phyloP scores from a whole-genome alignment of 2,329 filamentous ascomycete genomes.

The Zasmidium cellare region DNA sequence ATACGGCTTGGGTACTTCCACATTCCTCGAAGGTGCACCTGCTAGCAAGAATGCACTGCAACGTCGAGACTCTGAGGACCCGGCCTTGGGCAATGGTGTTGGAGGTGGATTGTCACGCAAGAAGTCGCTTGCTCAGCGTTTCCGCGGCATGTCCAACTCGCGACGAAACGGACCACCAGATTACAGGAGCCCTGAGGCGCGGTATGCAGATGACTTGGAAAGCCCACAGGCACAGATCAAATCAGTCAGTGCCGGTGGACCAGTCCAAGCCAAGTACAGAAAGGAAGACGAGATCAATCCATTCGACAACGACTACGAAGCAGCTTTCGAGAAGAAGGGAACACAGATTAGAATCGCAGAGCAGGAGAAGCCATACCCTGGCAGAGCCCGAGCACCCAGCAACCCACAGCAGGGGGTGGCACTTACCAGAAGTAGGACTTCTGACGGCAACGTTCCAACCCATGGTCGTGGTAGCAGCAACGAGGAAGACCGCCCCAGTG shows the following conservation, averaged over 20 bases:
- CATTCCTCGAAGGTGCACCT: constrained; percentile 91
- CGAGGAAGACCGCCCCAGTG: constrained; percentile 41
- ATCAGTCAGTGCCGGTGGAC: constrained; percentile 43
- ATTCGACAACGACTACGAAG: constrained; percentile 72
- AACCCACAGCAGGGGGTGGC: constrained; percentile 52
- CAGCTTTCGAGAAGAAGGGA: constrained; percentile 65
- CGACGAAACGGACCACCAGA: constrained; percentile 47
- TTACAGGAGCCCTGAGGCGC: constrained; percentile 53
- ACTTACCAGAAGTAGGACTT: constrained; percentile 19
- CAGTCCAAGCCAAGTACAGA: constrained; percentile 36
- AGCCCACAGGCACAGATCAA: constrained; percentile 26
- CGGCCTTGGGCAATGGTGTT: constrained; percentile 40
- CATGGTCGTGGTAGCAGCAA: constrained; percentile 38
- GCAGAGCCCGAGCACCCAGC: constrained; percentile 47
- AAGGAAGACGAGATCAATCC: constrained; percentile 61
- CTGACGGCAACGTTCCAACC: constrained; percentile 17
- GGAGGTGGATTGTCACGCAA: constrained; percentile 73
- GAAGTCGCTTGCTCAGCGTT: constrained; percentile 90
- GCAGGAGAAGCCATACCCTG: constrained; percentile 34
- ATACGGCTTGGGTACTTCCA: constrained; percentile 85
- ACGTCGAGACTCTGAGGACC: constrained; percentile 70
- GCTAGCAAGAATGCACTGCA: constrained; percentile 78
- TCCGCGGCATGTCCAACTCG: constrained; percentile 79
- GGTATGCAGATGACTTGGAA: constrained; percentile 38
- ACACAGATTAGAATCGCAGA: constrained; percentile 57